phyloP scores from a whole-genome alignment of 2,329 filamentous ascomycete species.

The Fusarium ramigenum region DNA sequence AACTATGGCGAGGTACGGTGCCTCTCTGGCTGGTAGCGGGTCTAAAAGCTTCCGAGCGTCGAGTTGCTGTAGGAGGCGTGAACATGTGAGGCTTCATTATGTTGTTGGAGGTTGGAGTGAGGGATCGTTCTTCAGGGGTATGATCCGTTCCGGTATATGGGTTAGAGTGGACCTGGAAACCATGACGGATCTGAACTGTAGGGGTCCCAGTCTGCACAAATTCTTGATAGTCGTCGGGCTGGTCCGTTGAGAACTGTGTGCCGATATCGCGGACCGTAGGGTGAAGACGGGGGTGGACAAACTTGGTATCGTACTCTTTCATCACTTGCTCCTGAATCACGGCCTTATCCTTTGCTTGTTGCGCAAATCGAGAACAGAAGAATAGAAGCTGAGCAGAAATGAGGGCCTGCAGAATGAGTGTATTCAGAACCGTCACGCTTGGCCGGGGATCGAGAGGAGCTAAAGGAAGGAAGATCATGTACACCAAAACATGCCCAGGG shows the following conservation, averaged over 20 bases:
- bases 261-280: slow-evolving; percentile 80
- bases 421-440: slow-evolving; percentile 85
- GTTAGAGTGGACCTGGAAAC: slow-evolving; percentile 85
- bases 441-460: slow-evolving; percentile 78
- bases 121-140: slow-evolving; percentile 59
- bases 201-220: slow-evolving; percentile 63
- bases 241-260: slow-evolving; percentile 74
- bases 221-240: slow-evolving; percentile 53
- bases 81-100: slow-evolving; percentile 54
- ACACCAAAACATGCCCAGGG: slow-evolving; percentile 90
- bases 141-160: slow-evolving; percentile 69
- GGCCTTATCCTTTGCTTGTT: slow-evolving; percentile 84
- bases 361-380: slow-evolving; percentile 77
- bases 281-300: slow-evolving; percentile 89
- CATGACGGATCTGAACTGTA: slow-evolving; percentile 72
- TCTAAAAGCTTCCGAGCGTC: slow-evolving; percentile 50
- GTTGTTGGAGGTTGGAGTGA: slow-evolving; percentile 49
- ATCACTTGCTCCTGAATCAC: slow-evolving; percentile 92
- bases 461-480: slow-evolving; percentile 87
- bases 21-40: slow-evolving; percentile 43
- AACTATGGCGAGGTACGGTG: slow-evolving; percentile 47
- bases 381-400: slow-evolving; percentile 81
- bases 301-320: slow-evolving; percentile 96
- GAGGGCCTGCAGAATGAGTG: slow-evolving; percentile 77
- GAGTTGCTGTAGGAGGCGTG: slow-evolving; percentile 51